Conservation (phyloP, 164 flowering plant genomes). For the Nymphaea colorata region DNA sequence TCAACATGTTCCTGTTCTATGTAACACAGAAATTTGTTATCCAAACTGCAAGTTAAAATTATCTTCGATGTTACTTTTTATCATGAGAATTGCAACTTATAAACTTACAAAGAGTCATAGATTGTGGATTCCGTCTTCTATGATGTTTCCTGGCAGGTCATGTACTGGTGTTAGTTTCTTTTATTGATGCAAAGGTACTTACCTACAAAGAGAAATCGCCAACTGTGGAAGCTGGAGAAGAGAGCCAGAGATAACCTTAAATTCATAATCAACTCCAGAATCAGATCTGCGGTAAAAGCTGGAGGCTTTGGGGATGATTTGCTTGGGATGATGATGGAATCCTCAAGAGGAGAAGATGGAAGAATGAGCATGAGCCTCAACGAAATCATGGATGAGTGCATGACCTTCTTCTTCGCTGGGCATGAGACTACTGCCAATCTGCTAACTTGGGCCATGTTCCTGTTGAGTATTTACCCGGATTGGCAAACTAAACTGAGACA, state of each 20-base stretch:
- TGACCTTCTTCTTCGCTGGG: constrained; percentile 31
- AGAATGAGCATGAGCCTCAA: constrained; percentile 12
- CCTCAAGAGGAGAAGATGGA: neutral
- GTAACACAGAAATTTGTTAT: no score
- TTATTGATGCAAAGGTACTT: constrained; percentile 12
- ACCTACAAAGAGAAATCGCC: constrained; percentile 15
- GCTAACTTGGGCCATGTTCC: constrained; percentile 25
- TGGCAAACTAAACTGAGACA: constrained; percentile 29
- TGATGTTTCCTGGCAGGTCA: neutral
- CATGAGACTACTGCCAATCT: constrained; percentile 28
- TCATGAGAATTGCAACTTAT: neutral
- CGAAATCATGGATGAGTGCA: constrained; percentile 30
- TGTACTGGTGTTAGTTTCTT: neutral
- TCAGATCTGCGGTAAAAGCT: neutral
- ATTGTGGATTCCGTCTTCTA: neutral
- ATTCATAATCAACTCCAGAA: constrained; percentile 12
- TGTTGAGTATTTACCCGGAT: constrained; percentile 19
- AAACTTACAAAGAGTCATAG: neutral
- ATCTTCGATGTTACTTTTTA: neutral
- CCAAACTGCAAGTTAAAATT: no score
- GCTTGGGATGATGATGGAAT: constrained; percentile 18
- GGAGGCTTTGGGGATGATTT: constrained; percentile 15
- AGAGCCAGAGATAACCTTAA: constrained; percentile 12
- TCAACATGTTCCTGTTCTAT: neutral
- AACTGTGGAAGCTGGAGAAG: constrained; percentile 20